A percentile compares a stretch with the other conserved stretches of the same genome.
Evolutionary conservation across 1,284 basidiomycete genomes (phyloP).

Genomic region (Xerocomus minutiporus): DNA sequence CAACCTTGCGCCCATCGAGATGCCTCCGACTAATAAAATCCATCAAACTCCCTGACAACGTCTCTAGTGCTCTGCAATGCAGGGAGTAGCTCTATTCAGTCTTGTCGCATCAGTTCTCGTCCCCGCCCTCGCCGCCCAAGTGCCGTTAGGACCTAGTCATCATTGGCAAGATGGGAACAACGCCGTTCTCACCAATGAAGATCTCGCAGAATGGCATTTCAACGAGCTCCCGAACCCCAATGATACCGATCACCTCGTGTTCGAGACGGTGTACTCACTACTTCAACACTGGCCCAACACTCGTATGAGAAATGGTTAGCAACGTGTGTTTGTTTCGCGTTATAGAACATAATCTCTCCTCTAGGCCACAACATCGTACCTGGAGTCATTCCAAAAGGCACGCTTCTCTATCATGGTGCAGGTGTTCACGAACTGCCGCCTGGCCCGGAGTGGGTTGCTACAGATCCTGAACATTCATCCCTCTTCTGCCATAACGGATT

Average conservation of each 20-base stretch:
- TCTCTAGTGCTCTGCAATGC: background rate
- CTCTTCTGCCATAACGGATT: conserved; percentile 28
- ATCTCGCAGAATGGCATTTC: conserved; percentile 9
- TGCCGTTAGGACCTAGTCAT: background rate
- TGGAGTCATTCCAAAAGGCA: conserved; percentile 36
- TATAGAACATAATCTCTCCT: background rate
- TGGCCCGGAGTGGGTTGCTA: conserved; percentile 37
- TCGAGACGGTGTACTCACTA: conserved; percentile 22
- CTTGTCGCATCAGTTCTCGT: background rate
- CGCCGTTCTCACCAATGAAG: background rate
- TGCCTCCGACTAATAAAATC: background rate
- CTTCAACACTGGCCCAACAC: conserved; percentile 49
- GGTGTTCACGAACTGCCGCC: conserved; percentile 22
- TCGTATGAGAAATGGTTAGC: conserved; percentile 36
- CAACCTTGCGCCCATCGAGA: background rate
- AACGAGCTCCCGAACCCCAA: conserved; percentile 12
- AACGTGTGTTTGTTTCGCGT: background rate
- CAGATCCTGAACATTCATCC: conserved; percentile 40
- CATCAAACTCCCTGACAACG: background rate
- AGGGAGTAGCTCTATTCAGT: background rate
- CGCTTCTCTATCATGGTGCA: conserved; percentile 39
- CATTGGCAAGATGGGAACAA: background rate
- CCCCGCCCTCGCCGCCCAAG: background rate
- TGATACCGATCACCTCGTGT: conserved; percentile 17
- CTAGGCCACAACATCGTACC: conserved; percentile 40